A percentile compares a stretch with the other conserved stretches of the same genome.
phyloP scores from a whole-genome alignment of 495 filamentous ascomycete genomes.

The Tetracladium marchalianum region DNA sequence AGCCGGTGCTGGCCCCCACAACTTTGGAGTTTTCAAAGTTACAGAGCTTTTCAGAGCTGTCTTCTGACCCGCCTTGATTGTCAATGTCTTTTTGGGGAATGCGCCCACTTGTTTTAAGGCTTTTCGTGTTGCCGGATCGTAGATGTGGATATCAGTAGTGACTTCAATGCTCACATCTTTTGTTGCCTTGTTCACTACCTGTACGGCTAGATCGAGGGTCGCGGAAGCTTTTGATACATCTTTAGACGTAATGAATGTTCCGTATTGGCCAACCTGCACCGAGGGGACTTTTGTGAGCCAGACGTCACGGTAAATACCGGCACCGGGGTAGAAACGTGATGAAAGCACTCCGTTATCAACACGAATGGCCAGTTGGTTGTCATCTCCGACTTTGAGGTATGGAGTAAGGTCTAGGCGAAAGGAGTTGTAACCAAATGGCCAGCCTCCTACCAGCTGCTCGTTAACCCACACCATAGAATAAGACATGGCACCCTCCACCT shows the following conservation, averaged over 20 bases:
- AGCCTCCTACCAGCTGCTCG: slow-evolving; percentile 35
- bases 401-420: slow-evolving; percentile 39
- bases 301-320: slow-evolving; percentile 39
- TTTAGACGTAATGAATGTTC: slow-evolving; percentile 33
- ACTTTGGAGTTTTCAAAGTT: slow-evolving; percentile 26
- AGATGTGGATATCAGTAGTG: neutral
- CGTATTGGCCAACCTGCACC: slow-evolving; percentile 32
- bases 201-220: slow-evolving; percentile 25
- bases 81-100: slow-evolving; percentile 8
- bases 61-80: slow-evolving; percentile 21
- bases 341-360: slow-evolving; percentile 33
- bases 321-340: slow-evolving; percentile 41
- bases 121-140: neutral
- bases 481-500: slow-evolving; percentile 40
- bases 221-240: slow-evolving; percentile 28
- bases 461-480: slow-evolving; percentile 40
- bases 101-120: neutral
- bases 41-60: slow-evolving; percentile 24
- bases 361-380: slow-evolving; percentile 35
- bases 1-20: slow-evolving; percentile 36
- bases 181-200: slow-evolving; percentile 29
- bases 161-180: slow-evolving; percentile 6
- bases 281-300: slow-evolving; percentile 35
- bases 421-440: slow-evolving; percentile 40
- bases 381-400: slow-evolving; percentile 25